Evolutionary conservation across 768 basidiomycete genomes (phyloP), one percentile per base, ranked within the genome.

Genomic region (Auricularia sp.): DNA sequence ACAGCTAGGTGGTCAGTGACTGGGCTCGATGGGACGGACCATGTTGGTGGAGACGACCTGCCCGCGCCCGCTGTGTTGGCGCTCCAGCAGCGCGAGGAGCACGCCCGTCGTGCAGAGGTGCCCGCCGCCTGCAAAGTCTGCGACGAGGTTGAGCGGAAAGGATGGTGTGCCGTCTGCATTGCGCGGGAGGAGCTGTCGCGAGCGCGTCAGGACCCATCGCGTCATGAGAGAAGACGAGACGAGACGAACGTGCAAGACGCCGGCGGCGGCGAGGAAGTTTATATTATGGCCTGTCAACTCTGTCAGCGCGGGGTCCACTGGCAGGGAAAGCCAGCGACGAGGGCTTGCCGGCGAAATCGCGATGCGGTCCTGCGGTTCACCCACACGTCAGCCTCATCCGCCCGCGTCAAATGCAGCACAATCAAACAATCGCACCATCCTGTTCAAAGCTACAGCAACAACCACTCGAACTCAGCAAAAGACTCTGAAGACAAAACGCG

Each of bases 101-200:
- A 92, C 85, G 4, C 90, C 89, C 33, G 84, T 72, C 0, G 81
- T 88, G 66, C 87, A 90, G 66, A 84, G 80, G 36, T 90, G 72
- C 6, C 90, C 90, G 3, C 91, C 91, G 2, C 90, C 91, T 1
- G 87, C 91, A 73, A 93, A 92, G 70, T 92, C 91, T 10, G 85
- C 90, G 4, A 93, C 78, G 14, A 92, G 70, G 69, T 93, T 93
- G 51, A 88, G 72, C 7, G 91, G 91, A 64, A 87, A 88, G 42
- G 73, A 75, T 0, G 91, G 91, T 67, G 86, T 87, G 11, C 82
- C 83, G 23, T 71, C 69, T 1, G 78, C 79, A 90, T 84, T 85
- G 90, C 56, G 6, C 16, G 7, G 11, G 16, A 23, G 12, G 53
- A 21, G 44, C 29, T 43, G 43, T 66, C 42, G n/a, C 14, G 6